Percentiles rank a stretch among this genome's conserved stretches.
Conservation (phyloP, 495 filamentous ascomycete species). For the Aspergillus bertholletiae region DNA sequence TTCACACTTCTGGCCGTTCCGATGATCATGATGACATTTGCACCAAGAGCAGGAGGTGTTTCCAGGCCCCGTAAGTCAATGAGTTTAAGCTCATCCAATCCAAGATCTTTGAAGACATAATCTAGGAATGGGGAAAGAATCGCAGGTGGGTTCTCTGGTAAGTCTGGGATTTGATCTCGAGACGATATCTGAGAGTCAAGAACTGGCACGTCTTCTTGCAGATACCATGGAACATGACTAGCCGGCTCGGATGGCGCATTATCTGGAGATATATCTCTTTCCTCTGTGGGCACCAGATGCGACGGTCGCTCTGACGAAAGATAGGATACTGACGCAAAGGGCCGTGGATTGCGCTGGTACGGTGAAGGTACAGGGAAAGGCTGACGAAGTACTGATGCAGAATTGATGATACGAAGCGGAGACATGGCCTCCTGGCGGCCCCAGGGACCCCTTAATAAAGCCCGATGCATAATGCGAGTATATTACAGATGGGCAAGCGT, state of each 20-base stretch:
- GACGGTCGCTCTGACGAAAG: slow-evolving; percentile 21
- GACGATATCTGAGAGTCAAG: slow-evolving; percentile 51
- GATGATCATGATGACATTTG: slow-evolving; percentile 86
- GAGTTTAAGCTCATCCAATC: slow-evolving; percentile 72
- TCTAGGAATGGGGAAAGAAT: slow-evolving; percentile 71
- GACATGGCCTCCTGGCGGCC: slow-evolving; percentile 27
- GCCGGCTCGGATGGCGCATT: slow-evolving; percentile 6
- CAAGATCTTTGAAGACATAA: slow-evolving; percentile 74
- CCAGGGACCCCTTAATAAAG: slow-evolving; percentile 24
- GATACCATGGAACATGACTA: slow-evolving; percentile 72
- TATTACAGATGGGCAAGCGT: neutral
- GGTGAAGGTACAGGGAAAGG: slow-evolving; percentile 11
- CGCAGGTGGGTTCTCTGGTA: slow-evolving; percentile 70
- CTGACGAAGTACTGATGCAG: slow-evolving; percentile 19
- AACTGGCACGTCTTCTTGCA: slow-evolving; percentile 60
- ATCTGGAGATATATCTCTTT: slow-evolving; percentile 2
- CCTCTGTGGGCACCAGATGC: slow-evolving; percentile 12
- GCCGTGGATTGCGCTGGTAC: slow-evolving; percentile 16
- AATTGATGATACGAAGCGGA: slow-evolving; percentile 21
- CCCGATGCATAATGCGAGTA: slow-evolving; percentile 24
- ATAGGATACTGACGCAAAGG: slow-evolving; percentile 22
- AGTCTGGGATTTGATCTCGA: slow-evolving; percentile 66
- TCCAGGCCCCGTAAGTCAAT: slow-evolving; percentile 81
- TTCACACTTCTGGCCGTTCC: slow-evolving; percentile 92
- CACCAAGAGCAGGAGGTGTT: slow-evolving; percentile 80